phyloP scores from a whole-genome alignment of 2,329 filamentous ascomycete species.

The Colletotrichum somersetense region DNA sequence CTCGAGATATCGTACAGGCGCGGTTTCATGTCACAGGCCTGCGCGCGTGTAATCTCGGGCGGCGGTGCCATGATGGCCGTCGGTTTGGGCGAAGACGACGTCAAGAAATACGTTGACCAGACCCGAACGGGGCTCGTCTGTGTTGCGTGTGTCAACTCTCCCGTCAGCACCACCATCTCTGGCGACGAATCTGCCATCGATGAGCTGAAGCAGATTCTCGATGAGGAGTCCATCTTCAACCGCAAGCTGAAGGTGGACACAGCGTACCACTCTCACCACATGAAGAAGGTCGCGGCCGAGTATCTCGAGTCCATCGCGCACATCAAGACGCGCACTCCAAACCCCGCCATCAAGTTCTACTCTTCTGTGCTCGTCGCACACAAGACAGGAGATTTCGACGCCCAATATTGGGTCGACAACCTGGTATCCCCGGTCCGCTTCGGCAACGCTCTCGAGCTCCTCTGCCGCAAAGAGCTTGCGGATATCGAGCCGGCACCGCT shows the following conservation, averaged over 20 bases:
- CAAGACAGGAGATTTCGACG: neutral
- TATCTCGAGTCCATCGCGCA: slow-evolving; percentile 41
- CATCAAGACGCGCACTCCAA: slow-evolving; percentile 4
- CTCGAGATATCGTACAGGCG: slow-evolving; percentile 64
- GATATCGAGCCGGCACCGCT: neutral
- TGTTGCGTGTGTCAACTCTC: slow-evolving; percentile 63
- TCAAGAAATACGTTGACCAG: slow-evolving; percentile 46
- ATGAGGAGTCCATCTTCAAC: slow-evolving; percentile 31
- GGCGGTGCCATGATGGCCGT: slow-evolving; percentile 68
- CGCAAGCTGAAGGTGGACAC: slow-evolving; percentile 42
- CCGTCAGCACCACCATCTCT: slow-evolving; percentile 63
- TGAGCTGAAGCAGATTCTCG: slow-evolving; percentile 46
- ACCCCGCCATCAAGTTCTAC: slow-evolving; percentile 8
- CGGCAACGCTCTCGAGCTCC: slow-evolving; percentile 45
- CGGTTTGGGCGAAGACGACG: slow-evolving; percentile 59
- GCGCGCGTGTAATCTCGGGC: slow-evolving; percentile 45
- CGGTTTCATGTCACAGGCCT: slow-evolving; percentile 56
- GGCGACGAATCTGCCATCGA: slow-evolving; percentile 43
- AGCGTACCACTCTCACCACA: slow-evolving; percentile 43
- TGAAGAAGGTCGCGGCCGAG: slow-evolving; percentile 43
- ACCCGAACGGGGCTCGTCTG: slow-evolving; percentile 41
- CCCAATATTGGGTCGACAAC: slow-evolving; percentile 53
- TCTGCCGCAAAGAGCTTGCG: neutral
- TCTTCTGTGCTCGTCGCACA: neutral
- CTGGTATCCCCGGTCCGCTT: slow-evolving; percentile 52